Conservation (phyloP, 495 filamentous ascomycete genomes). For the Daldinia caldariorum region DNA sequence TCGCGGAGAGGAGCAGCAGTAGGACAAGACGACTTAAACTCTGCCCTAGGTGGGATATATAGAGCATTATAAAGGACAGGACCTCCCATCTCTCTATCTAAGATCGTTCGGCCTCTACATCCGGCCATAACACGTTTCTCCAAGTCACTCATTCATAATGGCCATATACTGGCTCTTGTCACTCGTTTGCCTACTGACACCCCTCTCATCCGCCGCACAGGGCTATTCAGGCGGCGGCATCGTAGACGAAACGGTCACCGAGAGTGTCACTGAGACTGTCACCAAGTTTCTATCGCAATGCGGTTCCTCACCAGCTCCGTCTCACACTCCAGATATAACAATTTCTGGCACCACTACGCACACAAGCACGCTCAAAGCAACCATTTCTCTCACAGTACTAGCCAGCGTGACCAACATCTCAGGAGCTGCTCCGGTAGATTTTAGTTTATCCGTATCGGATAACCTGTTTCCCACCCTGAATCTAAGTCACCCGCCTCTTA, state of each 20-base stretch:
- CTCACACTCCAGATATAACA: constrained; percentile 17
- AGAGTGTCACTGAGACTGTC: constrained; percentile 38
- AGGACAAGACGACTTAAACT: constrained; percentile 10
- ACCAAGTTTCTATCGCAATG: constrained; percentile 39
- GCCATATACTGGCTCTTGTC: constrained; percentile 39
- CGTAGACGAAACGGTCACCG: constrained; percentile 26
- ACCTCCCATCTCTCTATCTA: constrained; percentile 12
- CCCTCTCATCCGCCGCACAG: constrained; percentile 21
- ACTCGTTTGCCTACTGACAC: constrained; percentile 33
- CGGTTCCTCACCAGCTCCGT: constrained; percentile 5
- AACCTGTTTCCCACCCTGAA: constrained; percentile 10
- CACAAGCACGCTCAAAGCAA: constrained; percentile 36
- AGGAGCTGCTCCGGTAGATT: constrained; percentile 3
- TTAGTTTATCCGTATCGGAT: constrained; percentile 1
- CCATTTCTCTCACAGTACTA: constrained; percentile 19
- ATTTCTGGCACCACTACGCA: constrained; percentile 24
- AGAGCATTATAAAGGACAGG: constrained; percentile 31
- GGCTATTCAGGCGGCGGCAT: constrained; percentile 26
- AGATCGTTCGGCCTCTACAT: constrained; percentile 9
- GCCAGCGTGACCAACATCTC: constrained; percentile 15
- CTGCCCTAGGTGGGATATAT: background rate
- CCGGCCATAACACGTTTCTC: constrained; percentile 2
- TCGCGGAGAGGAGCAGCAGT: background rate
- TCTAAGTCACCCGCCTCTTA: constrained; percentile 4
- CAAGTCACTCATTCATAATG: constrained; percentile 38